Percentiles rank a stretch among this genome's conserved stretches.
These are phyloP conservation scores for Trifolium pratense DNA, from an alignment of 306 rosid species.

Conservation along the genomic window DNA sequence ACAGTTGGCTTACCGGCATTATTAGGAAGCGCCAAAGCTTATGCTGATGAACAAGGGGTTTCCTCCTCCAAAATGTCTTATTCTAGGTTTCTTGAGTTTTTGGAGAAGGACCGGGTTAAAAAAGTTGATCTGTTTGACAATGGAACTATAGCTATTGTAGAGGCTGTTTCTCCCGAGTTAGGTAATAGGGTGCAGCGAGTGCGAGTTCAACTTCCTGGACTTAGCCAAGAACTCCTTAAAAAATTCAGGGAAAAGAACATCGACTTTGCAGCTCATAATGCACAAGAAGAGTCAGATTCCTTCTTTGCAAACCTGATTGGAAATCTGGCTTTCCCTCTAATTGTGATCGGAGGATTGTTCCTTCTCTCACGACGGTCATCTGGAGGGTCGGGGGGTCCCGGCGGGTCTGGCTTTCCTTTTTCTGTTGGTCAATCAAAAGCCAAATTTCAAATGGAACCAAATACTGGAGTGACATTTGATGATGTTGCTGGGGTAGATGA, in stretches of 20 bases:
- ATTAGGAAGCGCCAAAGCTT: conserved; percentile 68
- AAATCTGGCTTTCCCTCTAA: conserved; percentile 88
- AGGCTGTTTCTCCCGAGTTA: conserved; percentile 89
- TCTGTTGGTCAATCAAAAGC: conserved; percentile 94
- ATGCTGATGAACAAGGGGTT: conserved; percentile 91
- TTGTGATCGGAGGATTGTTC: conserved; percentile 91
- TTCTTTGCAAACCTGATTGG: conserved; percentile 84
- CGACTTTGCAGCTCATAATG: conserved; percentile 98
- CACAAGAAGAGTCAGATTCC: conserved; percentile 94
- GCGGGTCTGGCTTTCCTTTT: conserved; percentile 92
- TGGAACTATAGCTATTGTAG: conserved; percentile 90
- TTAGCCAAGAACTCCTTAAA: conserved; percentile 95
- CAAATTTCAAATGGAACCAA: conserved; percentile 98
- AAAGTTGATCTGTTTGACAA: conserved; percentile 92
- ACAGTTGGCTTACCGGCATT: conserved; percentile 73
- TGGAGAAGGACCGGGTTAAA: conserved; percentile 89
- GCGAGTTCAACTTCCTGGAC: conserved; percentile 96
- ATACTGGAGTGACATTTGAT: conserved; percentile 96
- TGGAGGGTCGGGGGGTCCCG: conserved; percentile 98
- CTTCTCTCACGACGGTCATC: conserved; percentile 91
- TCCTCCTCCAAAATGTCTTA: conserved; percentile 97
- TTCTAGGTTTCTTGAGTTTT: conserved; percentile 90
- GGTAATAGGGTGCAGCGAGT: conserved; percentile 90
- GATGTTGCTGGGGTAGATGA: conserved; percentile 99
- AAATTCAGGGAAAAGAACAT: conserved; percentile 95